phyloP scores from a whole-genome alignment of 192 early-diverging fungal species.

The Coemansia brasiliensis region DNA sequence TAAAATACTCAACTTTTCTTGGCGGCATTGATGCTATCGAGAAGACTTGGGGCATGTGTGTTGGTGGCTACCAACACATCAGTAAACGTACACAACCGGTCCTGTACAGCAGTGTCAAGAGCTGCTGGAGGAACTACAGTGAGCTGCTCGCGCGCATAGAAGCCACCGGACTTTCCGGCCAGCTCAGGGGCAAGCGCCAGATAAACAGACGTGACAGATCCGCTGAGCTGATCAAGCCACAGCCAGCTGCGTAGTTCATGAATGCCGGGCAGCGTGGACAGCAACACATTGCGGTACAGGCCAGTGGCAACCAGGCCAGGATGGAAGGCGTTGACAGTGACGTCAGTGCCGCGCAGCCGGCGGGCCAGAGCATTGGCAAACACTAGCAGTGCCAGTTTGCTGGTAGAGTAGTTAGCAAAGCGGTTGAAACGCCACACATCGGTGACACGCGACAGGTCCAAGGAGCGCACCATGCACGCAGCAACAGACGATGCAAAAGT shows the following conservation, averaged over 20 bases:
- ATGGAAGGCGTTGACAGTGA: conserved; percentile 61
- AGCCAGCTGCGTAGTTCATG: conserved; percentile 33
- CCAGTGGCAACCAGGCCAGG: conserved; percentile 59
- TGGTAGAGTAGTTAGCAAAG: conserved; percentile 58
- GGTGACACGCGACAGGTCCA: conserved; percentile 52
- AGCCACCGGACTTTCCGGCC: conserved; percentile 28
- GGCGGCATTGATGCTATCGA: conserved; percentile 35
- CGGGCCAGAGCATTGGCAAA: conserved; percentile 55
- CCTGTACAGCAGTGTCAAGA: conserved; percentile 17
- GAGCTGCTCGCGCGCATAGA: conserved; percentile 47
- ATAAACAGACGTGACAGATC: conserved; percentile 35
- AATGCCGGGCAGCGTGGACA: conserved; percentile 39
- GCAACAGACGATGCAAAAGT: conserved; percentile 57
- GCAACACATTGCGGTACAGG: conserved; percentile 50
- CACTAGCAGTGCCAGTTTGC: conserved; percentile 59
- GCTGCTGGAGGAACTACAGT: conserved; percentile 31
- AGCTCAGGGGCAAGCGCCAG: conserved; percentile 43
- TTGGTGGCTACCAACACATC: conserved; percentile 43
- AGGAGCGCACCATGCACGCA: conserved; percentile 39
- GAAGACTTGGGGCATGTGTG: conserved; percentile 31
- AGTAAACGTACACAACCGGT: conserved; percentile 39
- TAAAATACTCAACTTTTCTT: neutral
- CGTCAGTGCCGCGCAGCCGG: conserved; percentile 32
- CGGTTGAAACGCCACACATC: conserved; percentile 54
- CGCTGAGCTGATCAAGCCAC: conserved; percentile 40